Base-by-base conservation (phyloP, 164 flowering plant species). In the Piper longum region DNA sequence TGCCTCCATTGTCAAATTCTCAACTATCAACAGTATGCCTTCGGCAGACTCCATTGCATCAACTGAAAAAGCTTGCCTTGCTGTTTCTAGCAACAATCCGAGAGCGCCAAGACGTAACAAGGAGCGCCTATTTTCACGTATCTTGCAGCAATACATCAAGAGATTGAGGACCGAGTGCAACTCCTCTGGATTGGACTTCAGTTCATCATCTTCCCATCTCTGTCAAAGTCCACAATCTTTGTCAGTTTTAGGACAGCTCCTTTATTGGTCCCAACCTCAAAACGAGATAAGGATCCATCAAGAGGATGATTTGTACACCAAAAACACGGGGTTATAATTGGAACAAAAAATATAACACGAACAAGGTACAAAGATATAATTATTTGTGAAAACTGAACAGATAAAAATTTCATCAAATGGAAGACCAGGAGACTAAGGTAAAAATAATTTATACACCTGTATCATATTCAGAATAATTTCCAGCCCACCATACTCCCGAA, bases 11-110 rank as follows among this genome's bases (percentile, higher is more conserved):
- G 96, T 86, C 67, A 95, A 75, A 64, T 89, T 82, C 76, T 90
- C 97, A 56, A 95, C 99, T 75, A 95, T 91, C 73, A 95, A 75
- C 64, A 95, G 96, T 72, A 95, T 89, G 48, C 97, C 95, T 74
- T 95, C 99, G 59, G 97, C 99, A 60, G 96, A 93, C 76, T 95
- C 99, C 91, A 95, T 91, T 45, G 99, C 99, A 76, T 95, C 99
- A 26, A 89, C 89, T 60, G 88, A 85, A 75, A 95, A 95, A 39
- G 99, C 99, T 55, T 90, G 91, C 72, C 97, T 84, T 55, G 99
- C 99, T 16, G 97, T 89, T 71, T 95, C 99, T 62, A 95, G 93
- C 42, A 95, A 93, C 42, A 95, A 65, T 64, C 85, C 86, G 39
- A 91, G 73, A 69, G 93, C 96, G 54, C 96, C 99, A 60, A 89